phyloP scores from a whole-genome alignment of 169 alveolate genomes.

The Cyclospora cayetanensis region DNA sequence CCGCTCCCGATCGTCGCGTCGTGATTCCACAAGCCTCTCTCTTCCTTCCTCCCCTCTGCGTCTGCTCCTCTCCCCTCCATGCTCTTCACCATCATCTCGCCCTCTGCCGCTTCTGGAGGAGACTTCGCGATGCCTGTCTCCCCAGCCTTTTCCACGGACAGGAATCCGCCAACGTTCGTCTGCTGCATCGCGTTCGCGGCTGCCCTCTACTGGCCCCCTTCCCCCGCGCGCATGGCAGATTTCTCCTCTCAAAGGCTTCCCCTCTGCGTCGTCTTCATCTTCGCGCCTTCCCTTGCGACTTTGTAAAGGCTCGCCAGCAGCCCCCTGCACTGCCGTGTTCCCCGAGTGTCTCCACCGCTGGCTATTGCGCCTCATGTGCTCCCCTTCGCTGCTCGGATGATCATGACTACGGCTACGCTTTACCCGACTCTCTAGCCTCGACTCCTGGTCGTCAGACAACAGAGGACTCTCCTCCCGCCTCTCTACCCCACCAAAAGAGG shows the following conservation, averaged over 20 bases:
- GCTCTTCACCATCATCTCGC: not conserved
- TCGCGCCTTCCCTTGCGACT: not conserved
- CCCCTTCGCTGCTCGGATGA: not conserved
- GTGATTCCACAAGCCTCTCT: too few relatives aligned
- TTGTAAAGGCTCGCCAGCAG: not conserved
- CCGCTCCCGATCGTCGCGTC: too few relatives aligned
- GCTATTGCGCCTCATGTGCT: not conserved
- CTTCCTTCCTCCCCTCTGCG: not conserved
- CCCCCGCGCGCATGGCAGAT: not conserved
- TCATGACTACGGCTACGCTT: not conserved
- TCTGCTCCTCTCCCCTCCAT: not conserved
- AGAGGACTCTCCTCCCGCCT: not conserved
- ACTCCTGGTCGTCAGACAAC: not conserved
- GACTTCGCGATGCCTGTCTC: not conserved
- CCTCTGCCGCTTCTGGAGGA: slow-evolving; percentile 21
- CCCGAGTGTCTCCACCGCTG: not conserved
- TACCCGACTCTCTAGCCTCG: not conserved
- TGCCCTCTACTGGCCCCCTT: not conserved
- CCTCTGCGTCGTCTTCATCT: not conserved
- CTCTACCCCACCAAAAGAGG: too few relatives aligned
- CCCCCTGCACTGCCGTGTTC: not conserved
- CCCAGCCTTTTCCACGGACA: not conserved
- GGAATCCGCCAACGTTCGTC: not conserved
- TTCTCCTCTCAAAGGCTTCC: not conserved
- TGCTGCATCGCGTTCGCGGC: slow-evolving; percentile 8